Evolutionary conservation across 192 early-diverging fungal genomes (phyloP).

Genomic region (Entophlyctis helioformis): DNA sequence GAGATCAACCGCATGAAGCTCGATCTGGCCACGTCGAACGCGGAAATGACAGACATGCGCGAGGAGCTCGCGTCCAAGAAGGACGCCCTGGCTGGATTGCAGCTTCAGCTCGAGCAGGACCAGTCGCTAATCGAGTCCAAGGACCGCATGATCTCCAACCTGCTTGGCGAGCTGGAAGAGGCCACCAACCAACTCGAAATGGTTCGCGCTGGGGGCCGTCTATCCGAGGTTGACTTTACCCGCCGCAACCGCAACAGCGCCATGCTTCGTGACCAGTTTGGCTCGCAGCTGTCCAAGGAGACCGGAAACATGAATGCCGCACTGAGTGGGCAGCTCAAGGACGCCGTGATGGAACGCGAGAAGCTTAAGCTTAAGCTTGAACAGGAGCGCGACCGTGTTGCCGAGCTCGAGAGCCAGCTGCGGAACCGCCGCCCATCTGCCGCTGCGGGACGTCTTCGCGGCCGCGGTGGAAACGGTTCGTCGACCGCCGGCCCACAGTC

Average conservation of each 20-base stretch:
- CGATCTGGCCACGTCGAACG: conserved; percentile 22
- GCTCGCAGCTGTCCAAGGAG: conserved; percentile 9
- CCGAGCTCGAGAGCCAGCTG: conserved; percentile 13
- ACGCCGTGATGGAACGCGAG: conserved; percentile 24
- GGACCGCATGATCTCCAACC: conserved; percentile 30
- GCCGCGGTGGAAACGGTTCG: not conserved
- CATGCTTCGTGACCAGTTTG: conserved; percentile 3
- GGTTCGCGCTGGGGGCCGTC: not conserved
- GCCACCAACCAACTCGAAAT: conserved; percentile 28
- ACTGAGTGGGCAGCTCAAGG: conserved; percentile 18
- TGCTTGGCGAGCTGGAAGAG: conserved; percentile 31
- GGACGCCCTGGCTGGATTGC: conserved; percentile 1
- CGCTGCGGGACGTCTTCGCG: not conserved
- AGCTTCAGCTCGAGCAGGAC: conserved; percentile 23
- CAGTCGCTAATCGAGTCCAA: conserved; percentile 18
- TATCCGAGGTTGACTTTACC: not conserved
- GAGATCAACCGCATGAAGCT: conserved; percentile 25
- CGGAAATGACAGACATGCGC: conserved; percentile 9
- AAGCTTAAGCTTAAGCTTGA: conserved; percentile 12
- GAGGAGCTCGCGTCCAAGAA: conserved; percentile 9
- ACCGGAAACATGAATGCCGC: conserved; percentile 9
- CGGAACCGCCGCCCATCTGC: conserved; percentile 2
- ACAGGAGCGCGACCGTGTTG: conserved; percentile 5
- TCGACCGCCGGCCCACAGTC: not conserved
- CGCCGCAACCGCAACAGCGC: not conserved